Conservation (phyloP, 75 land plant species). For the Sequoiadendron giganteum region DNA sequence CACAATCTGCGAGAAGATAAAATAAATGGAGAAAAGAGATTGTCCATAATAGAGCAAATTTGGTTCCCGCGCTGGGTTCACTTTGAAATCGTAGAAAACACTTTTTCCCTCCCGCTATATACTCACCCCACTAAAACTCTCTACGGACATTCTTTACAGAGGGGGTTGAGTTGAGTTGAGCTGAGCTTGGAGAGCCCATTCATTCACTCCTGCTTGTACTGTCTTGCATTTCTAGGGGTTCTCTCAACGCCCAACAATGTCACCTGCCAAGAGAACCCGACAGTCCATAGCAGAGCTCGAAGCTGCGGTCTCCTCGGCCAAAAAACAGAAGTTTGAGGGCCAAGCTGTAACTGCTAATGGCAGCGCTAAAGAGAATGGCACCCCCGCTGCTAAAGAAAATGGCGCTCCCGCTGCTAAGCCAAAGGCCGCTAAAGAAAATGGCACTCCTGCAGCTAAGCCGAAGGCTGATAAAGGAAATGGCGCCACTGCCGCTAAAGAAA, state of each 20-base stretch:
- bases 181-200: background rate
- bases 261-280: conserved; percentile 8
- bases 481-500: background rate
- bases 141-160: background rate
- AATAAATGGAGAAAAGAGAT: background rate
- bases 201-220: background rate
- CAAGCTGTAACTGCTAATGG: background rate
- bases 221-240: background rate
- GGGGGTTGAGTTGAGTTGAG: background rate
- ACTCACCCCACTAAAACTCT: background rate
- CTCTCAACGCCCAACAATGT: background rate
- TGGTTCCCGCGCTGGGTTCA: conserved; percentile 2
- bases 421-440: background rate
- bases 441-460: background rate
- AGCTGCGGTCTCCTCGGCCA: background rate
- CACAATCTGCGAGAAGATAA: background rate
- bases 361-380: background rate
- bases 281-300: background rate
- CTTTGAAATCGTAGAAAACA: conserved; percentile 1
- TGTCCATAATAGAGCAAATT: background rate
- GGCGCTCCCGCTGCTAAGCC: background rate
- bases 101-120: background rate
- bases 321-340: background rate
- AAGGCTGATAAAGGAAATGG: background rate
- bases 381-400: background rate